Conservation (phyloP, 1,284 basidiomycete genomes). For the Papiliotrema fonsecae region DNA sequence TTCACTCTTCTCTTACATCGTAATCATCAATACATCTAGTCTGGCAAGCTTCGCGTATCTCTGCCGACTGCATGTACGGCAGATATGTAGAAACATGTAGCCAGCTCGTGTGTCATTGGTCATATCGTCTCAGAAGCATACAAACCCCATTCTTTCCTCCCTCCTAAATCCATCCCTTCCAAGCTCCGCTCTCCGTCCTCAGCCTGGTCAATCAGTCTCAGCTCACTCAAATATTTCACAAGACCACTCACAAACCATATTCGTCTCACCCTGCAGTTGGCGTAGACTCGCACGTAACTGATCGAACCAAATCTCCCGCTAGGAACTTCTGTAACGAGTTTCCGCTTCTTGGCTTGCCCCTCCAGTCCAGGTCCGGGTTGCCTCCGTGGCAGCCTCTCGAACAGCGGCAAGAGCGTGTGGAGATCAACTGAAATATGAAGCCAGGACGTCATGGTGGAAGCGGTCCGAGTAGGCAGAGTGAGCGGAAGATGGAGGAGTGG, state of each 20-base stretch:
- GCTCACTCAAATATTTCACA: background rate
- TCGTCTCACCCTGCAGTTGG: slow-evolving; percentile 69
- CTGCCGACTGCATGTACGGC: no score
- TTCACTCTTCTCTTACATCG: no score
- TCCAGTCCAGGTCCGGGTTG: slow-evolving; percentile 2
- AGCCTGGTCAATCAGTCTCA: slow-evolving; percentile 32
- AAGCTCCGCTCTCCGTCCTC: slow-evolving; percentile 36
- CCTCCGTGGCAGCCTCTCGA: slow-evolving; percentile 50
- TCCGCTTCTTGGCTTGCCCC: slow-evolving; percentile 10
- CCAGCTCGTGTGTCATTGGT: no score
- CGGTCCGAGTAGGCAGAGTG: slow-evolving; percentile 55
- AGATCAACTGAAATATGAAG: slow-evolving; percentile 62
- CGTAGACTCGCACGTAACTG: slow-evolving; percentile 69
- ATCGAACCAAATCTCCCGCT: slow-evolving; percentile 60
- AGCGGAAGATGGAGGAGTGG: slow-evolving; percentile 70
- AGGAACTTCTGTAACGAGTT: slow-evolving; percentile 48
- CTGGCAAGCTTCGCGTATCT: no score
- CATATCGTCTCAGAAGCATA: slow-evolving; percentile 16
- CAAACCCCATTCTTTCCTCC: slow-evolving; percentile 29
- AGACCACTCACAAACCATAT: slow-evolving; percentile 60
- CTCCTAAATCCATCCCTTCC: slow-evolving; percentile 15
- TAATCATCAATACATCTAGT: no score
- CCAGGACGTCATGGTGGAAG: slow-evolving; percentile 65
- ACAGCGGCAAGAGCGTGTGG: slow-evolving; percentile 59
- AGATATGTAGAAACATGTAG: no score